These are phyloP conservation scores for Lophiotrema nucula DNA, from an alignment of 495 filamentous ascomycete genomes.

Conservation along the genomic window DNA sequence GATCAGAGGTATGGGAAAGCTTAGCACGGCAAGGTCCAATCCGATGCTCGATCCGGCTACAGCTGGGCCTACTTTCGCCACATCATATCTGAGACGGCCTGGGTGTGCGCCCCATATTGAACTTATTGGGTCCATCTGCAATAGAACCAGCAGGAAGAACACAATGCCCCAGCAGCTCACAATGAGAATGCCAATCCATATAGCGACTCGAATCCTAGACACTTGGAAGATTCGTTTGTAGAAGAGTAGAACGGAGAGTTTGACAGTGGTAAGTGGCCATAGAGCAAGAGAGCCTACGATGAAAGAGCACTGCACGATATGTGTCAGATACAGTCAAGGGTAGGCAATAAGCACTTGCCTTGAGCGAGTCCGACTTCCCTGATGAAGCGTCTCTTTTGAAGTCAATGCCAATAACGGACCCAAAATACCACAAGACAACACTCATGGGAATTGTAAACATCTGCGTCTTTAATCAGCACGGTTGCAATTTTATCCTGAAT, in stretches of 20 bases:
- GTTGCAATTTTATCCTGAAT: not conserved
- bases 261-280: conserved; percentile 7
- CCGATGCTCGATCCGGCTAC: conserved; percentile 18
- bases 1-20: conserved; percentile 32
- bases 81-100: not conserved
- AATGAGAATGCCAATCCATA: conserved; percentile 6
- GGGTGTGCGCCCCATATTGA: not conserved
- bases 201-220: not conserved
- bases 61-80: not conserved
- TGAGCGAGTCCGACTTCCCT: not conserved
- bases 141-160: conserved; percentile 4
- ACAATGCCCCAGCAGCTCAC: not conserved
- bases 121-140: not conserved
- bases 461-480: not conserved
- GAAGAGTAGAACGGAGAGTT: conserved; percentile 27
- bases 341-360: not conserved
- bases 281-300: no score
- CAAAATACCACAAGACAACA: not conserved
- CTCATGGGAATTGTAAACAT: not conserved
- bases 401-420: not conserved
- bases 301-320: no score
- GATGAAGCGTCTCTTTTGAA: not conserved
- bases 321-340: no score
- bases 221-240: conserved; percentile 23
- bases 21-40: conserved; percentile 31